Evolutionary conservation across 495 filamentous ascomycete genomes (phyloP).

Genomic region (Penicillium arizonense): DNA sequence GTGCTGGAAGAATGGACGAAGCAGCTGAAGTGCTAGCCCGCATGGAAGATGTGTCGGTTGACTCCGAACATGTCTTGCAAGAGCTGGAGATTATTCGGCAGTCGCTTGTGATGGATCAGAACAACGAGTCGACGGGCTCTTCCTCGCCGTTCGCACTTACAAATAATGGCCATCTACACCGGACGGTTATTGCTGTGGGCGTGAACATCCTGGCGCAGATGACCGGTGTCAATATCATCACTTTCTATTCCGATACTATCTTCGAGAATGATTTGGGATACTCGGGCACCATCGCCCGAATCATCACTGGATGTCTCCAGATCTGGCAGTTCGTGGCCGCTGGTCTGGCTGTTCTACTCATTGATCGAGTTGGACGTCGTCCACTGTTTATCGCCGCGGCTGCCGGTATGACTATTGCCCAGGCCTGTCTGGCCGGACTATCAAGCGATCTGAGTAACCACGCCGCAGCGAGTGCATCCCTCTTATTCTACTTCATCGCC

Average conservation of each 20-base stretch:
- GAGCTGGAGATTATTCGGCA: constrained; percentile 65
- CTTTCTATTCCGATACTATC: constrained; percentile 28
- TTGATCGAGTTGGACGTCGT: constrained; percentile 27
- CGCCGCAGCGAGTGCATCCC: constrained; percentile 31
- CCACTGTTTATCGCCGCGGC: constrained; percentile 64
- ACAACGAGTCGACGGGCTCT: constrained; percentile 13
- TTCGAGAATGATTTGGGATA: constrained; percentile 17
- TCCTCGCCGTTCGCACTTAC: constrained; percentile 20
- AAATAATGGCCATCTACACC: constrained; percentile 33
- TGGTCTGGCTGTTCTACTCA: constrained; percentile 22
- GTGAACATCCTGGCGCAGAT: constrained; percentile 27
- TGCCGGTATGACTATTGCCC: constrained; percentile 56
- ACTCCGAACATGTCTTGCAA: constrained; percentile 50
- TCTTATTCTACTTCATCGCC: constrained; percentile 60
- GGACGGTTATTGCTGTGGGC: constrained; percentile 20
- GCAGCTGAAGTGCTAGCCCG: constrained; percentile 55
- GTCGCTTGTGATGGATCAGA: constrained; percentile 58
- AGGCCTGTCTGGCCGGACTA: constrained; percentile 53
- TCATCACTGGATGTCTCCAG: constrained; percentile 23
- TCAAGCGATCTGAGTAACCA: constrained; percentile 28
- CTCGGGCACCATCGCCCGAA: constrained; percentile 17
- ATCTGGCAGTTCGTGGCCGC: constrained; percentile 29
- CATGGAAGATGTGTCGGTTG: constrained; percentile 44
- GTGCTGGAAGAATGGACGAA: constrained; percentile 55
- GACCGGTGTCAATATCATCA: constrained; percentile 29